Evolutionary conservation across 345 rosid genomes (phyloP).

Genomic region (Limnanthes douglasii): DNA sequence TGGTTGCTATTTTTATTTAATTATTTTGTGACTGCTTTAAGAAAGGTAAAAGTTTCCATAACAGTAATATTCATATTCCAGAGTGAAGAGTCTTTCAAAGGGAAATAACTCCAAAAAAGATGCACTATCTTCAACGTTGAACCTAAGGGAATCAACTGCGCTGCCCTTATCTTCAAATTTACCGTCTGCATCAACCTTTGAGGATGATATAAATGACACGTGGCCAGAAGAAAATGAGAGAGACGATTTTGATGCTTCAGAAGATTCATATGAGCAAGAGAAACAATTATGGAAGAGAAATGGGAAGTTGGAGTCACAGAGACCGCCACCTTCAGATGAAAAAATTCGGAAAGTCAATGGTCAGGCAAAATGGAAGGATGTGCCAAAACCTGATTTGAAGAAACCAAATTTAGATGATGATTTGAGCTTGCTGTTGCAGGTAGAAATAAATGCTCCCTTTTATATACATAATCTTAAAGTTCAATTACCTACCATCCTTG

Average conservation of each 20-base stretch:
- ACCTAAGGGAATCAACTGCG: conserved; percentile 63
- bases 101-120: conserved; percentile 83
- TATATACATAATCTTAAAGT: conserved; percentile 3
- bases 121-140: conserved; percentile 44
- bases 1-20: not conserved
- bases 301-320: conserved; percentile 38
- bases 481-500: conserved; percentile 7
- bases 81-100: conserved; percentile 97
- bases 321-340: conserved; percentile 29
- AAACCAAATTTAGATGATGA: conserved; percentile 58
- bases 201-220: conserved; percentile 54
- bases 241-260: conserved; percentile 68
- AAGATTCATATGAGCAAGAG: conserved; percentile 55
- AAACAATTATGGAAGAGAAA: conserved; percentile 55
- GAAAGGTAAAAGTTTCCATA: not conserved
- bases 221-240: conserved; percentile 67
- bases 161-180: conserved; percentile 47
- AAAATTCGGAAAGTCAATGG: conserved; percentile 36
- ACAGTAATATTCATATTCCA: conserved; percentile 14
- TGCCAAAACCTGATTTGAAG: conserved; percentile 32
- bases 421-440: conserved; percentile 67
- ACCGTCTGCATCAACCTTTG: conserved; percentile 40
- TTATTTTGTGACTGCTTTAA: conserved; percentile 4
- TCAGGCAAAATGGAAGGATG: conserved; percentile 38
- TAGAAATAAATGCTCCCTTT: conserved; percentile 4